Percentiles rank a stretch among this genome's conserved stretches.
These are phyloP conservation scores for Nakazawaea ambrosiae DNA, from an alignment of 805 yeast genomes.

Conservation along the genomic window DNA sequence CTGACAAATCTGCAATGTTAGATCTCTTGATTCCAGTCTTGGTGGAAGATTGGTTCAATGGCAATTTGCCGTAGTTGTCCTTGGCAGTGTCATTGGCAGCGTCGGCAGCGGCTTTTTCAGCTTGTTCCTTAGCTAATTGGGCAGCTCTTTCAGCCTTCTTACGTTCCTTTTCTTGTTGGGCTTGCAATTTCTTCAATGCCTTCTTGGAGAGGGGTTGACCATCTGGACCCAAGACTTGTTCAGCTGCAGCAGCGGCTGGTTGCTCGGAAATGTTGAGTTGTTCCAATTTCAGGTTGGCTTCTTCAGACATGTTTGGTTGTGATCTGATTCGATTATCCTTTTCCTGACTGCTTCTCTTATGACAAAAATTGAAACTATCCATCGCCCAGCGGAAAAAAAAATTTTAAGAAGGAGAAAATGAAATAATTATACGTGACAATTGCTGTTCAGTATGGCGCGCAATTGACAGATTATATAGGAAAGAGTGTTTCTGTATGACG, in stretches of 20 bases:
- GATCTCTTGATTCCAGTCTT: constrained; percentile 64
- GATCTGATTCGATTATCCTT: not conserved
- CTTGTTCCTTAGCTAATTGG: constrained; percentile 78
- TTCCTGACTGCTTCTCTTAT: no score
- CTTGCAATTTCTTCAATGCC: constrained; percentile 90
- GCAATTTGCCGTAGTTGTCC: constrained; percentile 83
- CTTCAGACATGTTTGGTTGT: constrained; percentile 6
- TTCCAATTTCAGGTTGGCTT: constrained; percentile 7
- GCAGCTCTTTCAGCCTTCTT: constrained; percentile 93
- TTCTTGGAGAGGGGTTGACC: constrained; percentile 89
- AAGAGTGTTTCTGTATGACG: no score
- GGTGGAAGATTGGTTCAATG: constrained; percentile 68
- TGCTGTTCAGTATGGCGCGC: no score
- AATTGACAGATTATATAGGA: no score
- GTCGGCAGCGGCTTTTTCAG: constrained; percentile 60
- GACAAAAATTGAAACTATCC: no score
- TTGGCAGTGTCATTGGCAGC: constrained; percentile 82
- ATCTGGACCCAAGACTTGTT: constrained; percentile 33
- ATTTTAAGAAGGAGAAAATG: no score
- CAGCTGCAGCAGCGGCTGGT: not conserved
- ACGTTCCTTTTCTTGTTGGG: constrained; percentile 85
- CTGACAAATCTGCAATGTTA: constrained; percentile 47
- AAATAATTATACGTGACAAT: no score
- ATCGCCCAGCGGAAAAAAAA: no score
- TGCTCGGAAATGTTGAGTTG: constrained; percentile 6